Percentiles rank a stretch among this genome's conserved stretches.
Conservation (phyloP, 2,329 filamentous ascomycete species). For the Thielaviopsis euricoi region DNA sequence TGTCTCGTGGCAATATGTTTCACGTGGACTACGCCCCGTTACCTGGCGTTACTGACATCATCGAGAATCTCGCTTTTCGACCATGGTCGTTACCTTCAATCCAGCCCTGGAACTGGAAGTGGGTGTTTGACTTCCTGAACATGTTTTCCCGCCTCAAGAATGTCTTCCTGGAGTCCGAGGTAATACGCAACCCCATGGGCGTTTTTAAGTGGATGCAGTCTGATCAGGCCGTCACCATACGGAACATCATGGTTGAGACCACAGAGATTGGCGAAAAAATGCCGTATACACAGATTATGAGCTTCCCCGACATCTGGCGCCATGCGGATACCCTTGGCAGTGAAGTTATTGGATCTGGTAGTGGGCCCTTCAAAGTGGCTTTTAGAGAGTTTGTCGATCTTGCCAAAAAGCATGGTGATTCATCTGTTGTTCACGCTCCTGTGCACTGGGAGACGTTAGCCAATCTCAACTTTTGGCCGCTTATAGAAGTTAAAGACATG, state of each 20-base stretch:
- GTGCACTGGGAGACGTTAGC: not conserved
- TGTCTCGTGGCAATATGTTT: no score
- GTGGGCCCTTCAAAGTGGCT: not conserved
- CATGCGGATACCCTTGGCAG: not conserved
- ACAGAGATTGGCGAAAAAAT: not conserved
- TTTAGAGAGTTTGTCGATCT: not conserved
- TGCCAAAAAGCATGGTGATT: not conserved
- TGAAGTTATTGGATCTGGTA: not conserved
- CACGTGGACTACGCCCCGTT: not conserved
- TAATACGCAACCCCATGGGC: not conserved
- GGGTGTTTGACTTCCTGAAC: not conserved
- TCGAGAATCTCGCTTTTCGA: conserved; percentile 5
- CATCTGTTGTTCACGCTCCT: not conserved
- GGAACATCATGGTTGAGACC: conserved; percentile 1
- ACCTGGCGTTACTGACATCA: not conserved
- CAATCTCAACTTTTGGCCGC: conserved; percentile 3
- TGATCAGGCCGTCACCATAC: conserved; percentile 1
- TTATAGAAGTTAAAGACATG: not conserved
- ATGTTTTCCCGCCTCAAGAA: conserved; percentile 4
- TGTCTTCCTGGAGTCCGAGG: conserved; percentile 2
- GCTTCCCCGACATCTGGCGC: conserved; percentile 2
- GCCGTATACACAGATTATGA: not conserved
- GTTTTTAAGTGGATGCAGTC: conserved; percentile 5
- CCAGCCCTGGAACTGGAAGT: not conserved
- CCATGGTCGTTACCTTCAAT: not conserved